These are phyloP conservation scores for Saccharomyces hybrid DNA, from an alignment of 1,139 yeast genomes.

Conservation along the genomic window DNA sequence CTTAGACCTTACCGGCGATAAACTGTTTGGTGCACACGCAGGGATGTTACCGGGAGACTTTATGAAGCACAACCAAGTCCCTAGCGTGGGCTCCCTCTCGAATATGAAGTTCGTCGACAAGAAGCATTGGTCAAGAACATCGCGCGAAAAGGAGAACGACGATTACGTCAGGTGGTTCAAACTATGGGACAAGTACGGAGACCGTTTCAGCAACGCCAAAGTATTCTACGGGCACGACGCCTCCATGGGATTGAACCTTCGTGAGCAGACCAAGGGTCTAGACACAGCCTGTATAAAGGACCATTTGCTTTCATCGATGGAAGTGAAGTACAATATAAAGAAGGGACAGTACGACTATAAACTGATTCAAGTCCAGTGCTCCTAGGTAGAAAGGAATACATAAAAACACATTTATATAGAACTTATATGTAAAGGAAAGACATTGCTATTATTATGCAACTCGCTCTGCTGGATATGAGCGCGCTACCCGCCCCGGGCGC, in stretches of 20 bases:
- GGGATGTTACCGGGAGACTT: constrained; percentile 27
- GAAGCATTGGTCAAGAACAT: constrained; percentile 19
- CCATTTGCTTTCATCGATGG: constrained; percentile 54
- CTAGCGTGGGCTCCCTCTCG: constrained; percentile 17
- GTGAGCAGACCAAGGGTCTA: constrained; percentile 64
- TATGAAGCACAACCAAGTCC: constrained; percentile 5
- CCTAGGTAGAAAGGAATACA: neutral
- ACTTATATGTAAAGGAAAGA: neutral
- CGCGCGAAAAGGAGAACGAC: constrained; percentile 15
- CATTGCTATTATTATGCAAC: neutral
- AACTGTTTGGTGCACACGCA: constrained; percentile 25
- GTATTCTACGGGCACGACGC: constrained; percentile 92
- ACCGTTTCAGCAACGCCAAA: constrained; percentile 41
- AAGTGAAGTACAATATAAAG: constrained; percentile 10
- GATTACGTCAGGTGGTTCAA: constrained; percentile 24
- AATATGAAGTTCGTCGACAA: constrained; percentile 29
- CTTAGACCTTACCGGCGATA: constrained; percentile 12
- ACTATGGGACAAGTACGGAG: constrained; percentile 24
- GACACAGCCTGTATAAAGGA: constrained; percentile 83
- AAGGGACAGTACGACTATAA: constrained; percentile 6
- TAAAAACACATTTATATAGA: constrained; percentile 1
- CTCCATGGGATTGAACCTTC: constrained; percentile 58
- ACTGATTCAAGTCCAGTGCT: constrained; percentile 13
- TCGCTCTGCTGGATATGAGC: neutral
- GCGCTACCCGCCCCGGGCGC: neutral